phyloP scores from a whole-genome alignment of 2,329 filamentous ascomycete genomes.

The Pleomassaria siparia region DNA sequence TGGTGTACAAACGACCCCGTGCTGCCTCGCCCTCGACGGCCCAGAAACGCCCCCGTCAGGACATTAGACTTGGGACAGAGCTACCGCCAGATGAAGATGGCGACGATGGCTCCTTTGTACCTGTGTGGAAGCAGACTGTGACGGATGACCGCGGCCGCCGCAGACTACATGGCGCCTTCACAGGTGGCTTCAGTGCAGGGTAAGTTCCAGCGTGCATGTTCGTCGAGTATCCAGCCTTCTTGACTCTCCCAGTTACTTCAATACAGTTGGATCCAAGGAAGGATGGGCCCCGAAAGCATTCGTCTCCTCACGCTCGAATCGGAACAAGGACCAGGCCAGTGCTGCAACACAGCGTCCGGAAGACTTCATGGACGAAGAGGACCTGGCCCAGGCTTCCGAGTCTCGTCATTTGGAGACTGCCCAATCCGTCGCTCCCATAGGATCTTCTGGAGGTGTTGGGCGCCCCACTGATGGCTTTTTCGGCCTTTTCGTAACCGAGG shows the following conservation, averaged over 20 bases:
- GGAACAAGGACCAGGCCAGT: constrained; percentile 66
- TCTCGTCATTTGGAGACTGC: constrained; percentile 72
- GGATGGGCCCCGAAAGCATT: constrained; percentile 94
- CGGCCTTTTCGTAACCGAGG: constrained; percentile 70
- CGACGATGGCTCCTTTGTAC: constrained; percentile 90
- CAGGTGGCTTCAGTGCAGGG: constrained; percentile 95
- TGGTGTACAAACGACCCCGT: constrained; percentile 40
- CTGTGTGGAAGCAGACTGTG: constrained; percentile 98
- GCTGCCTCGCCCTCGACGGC: constrained; percentile 35
- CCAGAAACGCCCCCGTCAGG: constrained; percentile 73
- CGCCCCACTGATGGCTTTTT: constrained; percentile 58
- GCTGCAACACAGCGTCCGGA: constrained; percentile 66
- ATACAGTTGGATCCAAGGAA: constrained; percentile 97
- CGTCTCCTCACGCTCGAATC: constrained; percentile 81
- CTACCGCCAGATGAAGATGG: constrained; percentile 74
- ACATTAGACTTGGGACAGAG: constrained; percentile 65
- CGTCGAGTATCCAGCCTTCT: constrained; percentile 25
- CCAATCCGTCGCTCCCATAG: constrained; percentile 73
- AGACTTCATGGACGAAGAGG: constrained; percentile 98
- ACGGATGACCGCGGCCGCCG: constrained; percentile 89
- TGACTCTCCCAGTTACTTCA: constrained; percentile 74
- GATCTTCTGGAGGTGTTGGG: constrained; percentile 60
- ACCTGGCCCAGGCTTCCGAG: constrained; percentile 83
- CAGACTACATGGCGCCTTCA: constrained; percentile 93
- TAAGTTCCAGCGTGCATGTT: constrained; percentile 49